Base-by-base conservation (phyloP, 176 grass and related monocot genomes). In the Typha latifolia region DNA sequence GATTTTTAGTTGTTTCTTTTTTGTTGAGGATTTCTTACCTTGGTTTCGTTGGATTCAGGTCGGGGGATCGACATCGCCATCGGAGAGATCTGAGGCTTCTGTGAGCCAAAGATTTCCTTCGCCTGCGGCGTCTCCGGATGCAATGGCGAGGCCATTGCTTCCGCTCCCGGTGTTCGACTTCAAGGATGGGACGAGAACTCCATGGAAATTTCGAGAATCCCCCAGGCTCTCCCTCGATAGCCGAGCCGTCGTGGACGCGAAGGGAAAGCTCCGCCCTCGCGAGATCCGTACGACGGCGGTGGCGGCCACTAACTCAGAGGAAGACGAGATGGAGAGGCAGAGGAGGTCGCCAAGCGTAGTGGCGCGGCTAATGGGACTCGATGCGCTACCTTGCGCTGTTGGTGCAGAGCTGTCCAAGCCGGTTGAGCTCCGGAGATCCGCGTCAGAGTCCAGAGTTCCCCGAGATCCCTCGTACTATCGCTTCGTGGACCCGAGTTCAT, bases 181-280 rank as follows among this genome's bases (percentile, higher is more conserved):
- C 24, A 22, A 2, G 47, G 61, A 75, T 3, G 63, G 62, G 16
- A 18, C 9, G 49, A 75, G 13, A 49, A 66, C 37, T 4, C 24
- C 48, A 32, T 76, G 34, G 72, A 55, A 53, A 72, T 47, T 63
- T 49, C 79, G 78, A 69, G 73, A 93, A 67, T 83, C 70, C 12
- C 94, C 94, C 8, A 75, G 94, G 21, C 81, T 99, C 4, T 99
- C 94, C 24, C 81, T 99, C 0, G 94, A 99, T 84, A 99, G 94
- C 76, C 89, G 86, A 48, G 84, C 84, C 1, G 84, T 91, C 7
- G 78, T 82, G 4, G 88, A 91, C 49, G 81, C 34, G 0, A 70
- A 47, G 81, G 88, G 88, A 0, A 87, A 87, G 86, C 86, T 93
- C 11, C 78, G 83, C 0, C 94, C 86, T 0, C 83, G 81, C 16